phyloP scores from a whole-genome alignment of 257 asterid species.

The Ilex aquifolium region DNA sequence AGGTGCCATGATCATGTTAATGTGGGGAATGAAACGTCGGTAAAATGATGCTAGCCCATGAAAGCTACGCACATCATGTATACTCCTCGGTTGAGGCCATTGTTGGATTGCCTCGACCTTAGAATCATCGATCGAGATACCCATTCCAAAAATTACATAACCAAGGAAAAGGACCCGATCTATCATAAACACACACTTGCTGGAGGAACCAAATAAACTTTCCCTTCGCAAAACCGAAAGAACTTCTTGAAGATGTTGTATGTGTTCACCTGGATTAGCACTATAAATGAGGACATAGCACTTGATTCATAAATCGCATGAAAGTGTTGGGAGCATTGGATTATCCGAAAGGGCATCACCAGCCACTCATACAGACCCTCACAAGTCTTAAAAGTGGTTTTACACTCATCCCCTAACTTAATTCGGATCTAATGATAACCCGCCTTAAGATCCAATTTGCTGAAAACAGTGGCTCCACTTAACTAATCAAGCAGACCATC shows the following conservation, averaged over 20 bases:
- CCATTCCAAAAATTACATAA: neutral
- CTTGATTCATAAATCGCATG: no score
- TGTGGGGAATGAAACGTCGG: no score
- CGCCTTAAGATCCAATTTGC: neutral
- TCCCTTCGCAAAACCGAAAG: neutral
- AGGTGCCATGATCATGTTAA: no score
- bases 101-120: neutral
- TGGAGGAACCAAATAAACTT: no score
- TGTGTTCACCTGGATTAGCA: neutral
- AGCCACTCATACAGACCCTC: no score
- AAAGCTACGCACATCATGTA: no score
- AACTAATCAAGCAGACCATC: neutral
- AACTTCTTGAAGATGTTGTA: neutral
- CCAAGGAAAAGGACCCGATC: neutral
- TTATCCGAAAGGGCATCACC: no score
- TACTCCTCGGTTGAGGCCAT: neutral
- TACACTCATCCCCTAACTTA: neutral
- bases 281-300: neutral
- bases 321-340: no score
- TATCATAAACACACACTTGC: slow-evolving; percentile 4
- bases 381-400: neutral
- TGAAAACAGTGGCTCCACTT: neutral
- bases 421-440: neutral
- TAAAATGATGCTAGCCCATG: no score
- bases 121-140: neutral